Base-by-base conservation (phyloP, 352 stramenopile genomes). In the Paralagenidium karlingii region DNA sequence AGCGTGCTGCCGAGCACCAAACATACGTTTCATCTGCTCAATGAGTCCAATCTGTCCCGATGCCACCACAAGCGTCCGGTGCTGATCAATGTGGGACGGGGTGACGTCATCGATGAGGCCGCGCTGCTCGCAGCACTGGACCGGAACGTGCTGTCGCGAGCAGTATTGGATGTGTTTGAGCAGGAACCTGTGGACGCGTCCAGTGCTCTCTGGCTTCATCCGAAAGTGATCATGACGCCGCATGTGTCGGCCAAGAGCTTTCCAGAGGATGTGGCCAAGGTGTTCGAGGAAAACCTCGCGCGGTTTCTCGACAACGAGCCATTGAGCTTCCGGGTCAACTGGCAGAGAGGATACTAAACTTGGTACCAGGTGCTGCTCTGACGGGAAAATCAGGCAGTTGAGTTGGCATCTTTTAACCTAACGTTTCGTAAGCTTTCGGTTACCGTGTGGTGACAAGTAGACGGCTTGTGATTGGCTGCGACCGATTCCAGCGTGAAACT, bases 31-130 rank as follows among this genome's bases (percentile, higher is more conserved):
- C 58, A 74, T 34, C 40, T 91, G 26, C 55, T 95, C 18, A 68
- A 52, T 11, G 55, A 70, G 21, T 42, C 47, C 18, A 64, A 60
- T 15, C 47, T 94, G 1, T 32, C 55, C 20, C 38, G 49, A 18
- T 82, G 68, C 34, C 45, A 51, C 0, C 42, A 43, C 20, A 63
- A 61, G 47, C 53, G 68, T 46, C 74, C 79, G 13, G 68, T 90
- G 38, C 76, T 95, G 40, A 68, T 94, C 51, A 94, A 94, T 52
- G 76, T 89, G 40, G 82, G 82, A 3, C 68, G 80, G 32, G 82
- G 82, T 10, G 80, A 95, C 45, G 55, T 95, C 3, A 66, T 91
- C 37, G 48, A 51, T 16, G 74, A 91, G 47, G 32, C 31, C 22
- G 51, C 53, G 29, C 50, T 95, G 37, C 3, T 94, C 20, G 19